These are phyloP conservation scores for Ascochyta lentis DNA, from an alignment of 2,329 filamentous ascomycete genomes.

Conservation along the genomic window DNA sequence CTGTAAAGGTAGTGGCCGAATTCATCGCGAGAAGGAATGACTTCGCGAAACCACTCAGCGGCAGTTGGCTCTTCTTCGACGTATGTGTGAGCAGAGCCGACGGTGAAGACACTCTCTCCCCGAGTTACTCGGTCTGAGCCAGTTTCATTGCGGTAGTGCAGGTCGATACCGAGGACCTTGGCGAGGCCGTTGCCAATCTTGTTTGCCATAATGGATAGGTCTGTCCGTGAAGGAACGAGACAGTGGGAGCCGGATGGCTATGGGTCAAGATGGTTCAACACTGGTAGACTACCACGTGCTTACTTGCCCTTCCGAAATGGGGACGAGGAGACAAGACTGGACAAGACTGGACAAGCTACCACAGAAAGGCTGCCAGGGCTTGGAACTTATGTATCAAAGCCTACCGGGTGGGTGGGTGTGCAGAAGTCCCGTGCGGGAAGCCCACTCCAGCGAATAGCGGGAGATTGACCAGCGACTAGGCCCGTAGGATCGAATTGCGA, in stretches of 20 bases:
- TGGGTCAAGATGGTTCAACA: conserved; percentile 13
- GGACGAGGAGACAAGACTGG: conserved; percentile 9
- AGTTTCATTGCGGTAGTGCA: conserved; percentile 70
- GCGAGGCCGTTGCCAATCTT: conserved; percentile 76
- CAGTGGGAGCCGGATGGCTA: conserved; percentile 2
- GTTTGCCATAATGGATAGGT: conserved; percentile 42
- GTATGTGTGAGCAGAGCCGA: conserved; percentile 75
- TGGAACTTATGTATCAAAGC: conserved; percentile 35
- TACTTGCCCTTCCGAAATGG: conserved; percentile 9
- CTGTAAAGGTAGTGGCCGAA: conserved; percentile 68
- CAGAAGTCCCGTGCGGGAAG: conserved; percentile 18
- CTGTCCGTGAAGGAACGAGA: neutral
- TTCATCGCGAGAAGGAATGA: conserved; percentile 66
- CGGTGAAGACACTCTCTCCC: conserved; percentile 81
- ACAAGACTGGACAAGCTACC: conserved; percentile 39
- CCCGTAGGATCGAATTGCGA: conserved; percentile 6
- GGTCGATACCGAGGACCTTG: conserved; percentile 81
- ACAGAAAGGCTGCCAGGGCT: conserved; percentile 31
- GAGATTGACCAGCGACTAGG: conserved; percentile 10
- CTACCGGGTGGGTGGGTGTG: conserved; percentile 16
- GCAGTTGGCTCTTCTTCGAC: conserved; percentile 81
- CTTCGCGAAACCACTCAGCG: conserved; percentile 71
- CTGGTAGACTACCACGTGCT: conserved; percentile 21
- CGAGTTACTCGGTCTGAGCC: conserved; percentile 69
- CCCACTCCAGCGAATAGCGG: conserved; percentile 12